Base-by-base conservation (phyloP, 2,329 filamentous ascomycete species). In the Sarocladium kiliense region DNA sequence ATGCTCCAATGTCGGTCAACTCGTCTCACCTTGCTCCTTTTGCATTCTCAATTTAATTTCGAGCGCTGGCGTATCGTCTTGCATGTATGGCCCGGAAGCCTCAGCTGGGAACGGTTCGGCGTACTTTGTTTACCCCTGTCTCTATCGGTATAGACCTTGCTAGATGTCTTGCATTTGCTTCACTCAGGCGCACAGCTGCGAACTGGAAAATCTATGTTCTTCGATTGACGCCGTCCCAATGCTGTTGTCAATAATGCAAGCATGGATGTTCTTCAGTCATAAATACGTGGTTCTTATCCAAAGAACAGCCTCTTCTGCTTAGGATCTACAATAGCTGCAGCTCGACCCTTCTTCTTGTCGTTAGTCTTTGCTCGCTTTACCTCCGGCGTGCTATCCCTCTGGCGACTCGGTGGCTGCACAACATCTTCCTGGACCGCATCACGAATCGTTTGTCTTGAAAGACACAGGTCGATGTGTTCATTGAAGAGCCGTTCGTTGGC, bases 391-490 rank as follows among this genome's bases (percentile, higher is more conserved):
- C 16, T 55, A 56, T 16, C 55, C 44, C 49, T 51, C 56, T 7
- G 56, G 59, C 26, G 65, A 53, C 50, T 65, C 42, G 21, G 34
- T 4, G 39, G 42, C 34, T 36, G 44, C 12, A 32, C 45, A 21
- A 7, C 26, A 23, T 77, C 70, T 55, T 78, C 78, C 56, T 89
- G 85, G 1, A 94, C 86, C 0, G 84, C 87, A 63, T 97, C 90
- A 45, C 87, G 87, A 63, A 99, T 97, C 0, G 91, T 89, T 64
- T 89, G 84, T 55, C 86, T 80, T 1, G 92, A 97, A 1, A 99
- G 79, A 68, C 94, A 99, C 9, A 88, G 81, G 67, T 99, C 94
- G 53, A 99, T 91, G 65, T 99, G 94, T 56, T 88, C 83, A 62
- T 99, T 99, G 71, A 97, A 96, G 0, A 73, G 74, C 45, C 78